Conservation (phyloP, 176 grass and related monocot species). For the Poa pratensis region DNA sequence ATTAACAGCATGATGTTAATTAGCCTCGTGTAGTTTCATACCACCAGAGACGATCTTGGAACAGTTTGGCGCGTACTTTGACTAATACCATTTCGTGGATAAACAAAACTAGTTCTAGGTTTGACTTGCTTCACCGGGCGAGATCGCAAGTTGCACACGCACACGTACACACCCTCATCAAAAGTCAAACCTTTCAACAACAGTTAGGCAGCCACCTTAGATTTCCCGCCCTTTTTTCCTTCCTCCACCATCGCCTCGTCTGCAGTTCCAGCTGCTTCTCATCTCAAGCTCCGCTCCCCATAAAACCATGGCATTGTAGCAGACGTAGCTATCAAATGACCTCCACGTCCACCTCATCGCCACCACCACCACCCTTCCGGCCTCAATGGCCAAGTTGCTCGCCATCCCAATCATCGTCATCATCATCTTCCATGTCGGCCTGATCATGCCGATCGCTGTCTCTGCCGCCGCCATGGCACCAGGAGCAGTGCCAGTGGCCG, state of each 20-base stretch:
- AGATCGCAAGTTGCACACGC: background rate
- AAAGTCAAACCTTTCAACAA: conserved; percentile 35
- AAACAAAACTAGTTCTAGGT: background rate
- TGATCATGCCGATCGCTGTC: conserved; percentile 20
- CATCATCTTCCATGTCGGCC: conserved; percentile 23
- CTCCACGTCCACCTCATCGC: conserved; percentile 24
- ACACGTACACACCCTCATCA: background rate
- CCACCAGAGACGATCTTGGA: background rate
- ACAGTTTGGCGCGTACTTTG: background rate
- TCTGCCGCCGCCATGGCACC: background rate
- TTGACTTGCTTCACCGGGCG: background rate
- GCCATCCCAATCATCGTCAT: conserved; percentile 10
- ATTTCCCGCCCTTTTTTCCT: conserved; percentile 46
- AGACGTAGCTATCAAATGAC: conserved; percentile 51
- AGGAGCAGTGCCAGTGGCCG: background rate
- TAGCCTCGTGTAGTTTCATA: background rate
- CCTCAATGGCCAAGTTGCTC: conserved; percentile 18
- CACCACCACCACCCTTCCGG: conserved; percentile 6
- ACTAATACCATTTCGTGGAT: background rate
- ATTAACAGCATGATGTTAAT: background rate
- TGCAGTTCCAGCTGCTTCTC: conserved; percentile 32
- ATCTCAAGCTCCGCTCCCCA: background rate
- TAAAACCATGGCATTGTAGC: conserved; percentile 70
- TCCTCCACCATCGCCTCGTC: conserved; percentile 23
- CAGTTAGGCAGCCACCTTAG: conserved; percentile 59